Percentiles rank a stretch among this genome's conserved stretches.
Conservation (phyloP, 805 yeast species). For the Ogataea parapolymorpha region DNA sequence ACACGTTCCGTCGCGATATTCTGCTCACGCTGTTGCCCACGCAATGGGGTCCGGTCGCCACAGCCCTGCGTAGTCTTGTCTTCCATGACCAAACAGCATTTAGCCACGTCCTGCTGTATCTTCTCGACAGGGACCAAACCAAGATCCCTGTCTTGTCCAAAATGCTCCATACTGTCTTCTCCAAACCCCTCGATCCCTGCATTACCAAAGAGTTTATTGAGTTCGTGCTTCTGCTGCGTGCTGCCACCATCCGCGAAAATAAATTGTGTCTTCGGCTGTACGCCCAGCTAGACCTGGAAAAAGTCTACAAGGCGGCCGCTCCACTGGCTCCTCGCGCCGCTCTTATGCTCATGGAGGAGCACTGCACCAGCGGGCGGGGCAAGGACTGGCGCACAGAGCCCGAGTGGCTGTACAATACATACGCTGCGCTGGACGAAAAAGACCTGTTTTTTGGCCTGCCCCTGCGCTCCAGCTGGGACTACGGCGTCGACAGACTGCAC, state of each 20-base stretch:
- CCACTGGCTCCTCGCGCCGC: conserved; percentile 39
- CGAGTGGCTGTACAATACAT: conserved; percentile 36
- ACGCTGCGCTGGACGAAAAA: conserved; percentile 52
- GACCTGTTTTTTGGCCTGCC: conserved; percentile 70
- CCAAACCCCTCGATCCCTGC: conserved; percentile 6
- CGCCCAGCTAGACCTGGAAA: conserved; percentile 28
- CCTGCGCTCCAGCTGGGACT: conserved; percentile 47
- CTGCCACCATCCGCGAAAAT: conserved; percentile 35
- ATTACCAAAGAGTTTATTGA: conserved; percentile 27
- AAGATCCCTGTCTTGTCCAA: conserved; percentile 9
- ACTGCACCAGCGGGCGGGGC: conserved; percentile 16
- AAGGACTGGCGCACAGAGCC: conserved; percentile 18
- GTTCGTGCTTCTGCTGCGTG: conserved; percentile 36
- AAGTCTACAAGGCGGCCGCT: conserved; percentile 33
- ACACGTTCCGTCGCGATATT: background rate
- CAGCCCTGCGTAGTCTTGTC: conserved; percentile 27
- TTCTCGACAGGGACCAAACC: background rate
- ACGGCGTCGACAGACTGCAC: conserved; percentile 45
- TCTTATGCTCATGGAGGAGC: conserved; percentile 48
- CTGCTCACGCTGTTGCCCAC: conserved; percentile 28
- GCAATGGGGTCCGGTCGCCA: conserved; percentile 11
- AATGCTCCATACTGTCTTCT: conserved; percentile 16
- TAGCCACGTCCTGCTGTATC: conserved; percentile 18
- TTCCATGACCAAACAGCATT: conserved; percentile 30
- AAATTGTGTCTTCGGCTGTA: conserved; percentile 31